phyloP scores from a whole-genome alignment of 257 asterid species.

The Henckelia pumila region DNA sequence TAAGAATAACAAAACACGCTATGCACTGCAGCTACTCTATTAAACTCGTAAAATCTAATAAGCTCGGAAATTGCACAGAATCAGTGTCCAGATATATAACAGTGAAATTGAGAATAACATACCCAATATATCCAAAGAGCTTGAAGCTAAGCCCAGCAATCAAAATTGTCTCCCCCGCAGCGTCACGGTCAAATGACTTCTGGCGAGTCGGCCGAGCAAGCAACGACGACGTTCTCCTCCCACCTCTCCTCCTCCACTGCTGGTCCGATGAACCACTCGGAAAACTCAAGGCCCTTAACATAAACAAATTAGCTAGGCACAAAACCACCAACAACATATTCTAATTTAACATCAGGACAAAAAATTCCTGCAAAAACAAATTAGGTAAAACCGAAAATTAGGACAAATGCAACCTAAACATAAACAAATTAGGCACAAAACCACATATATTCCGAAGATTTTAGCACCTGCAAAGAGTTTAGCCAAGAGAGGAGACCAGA shows the following conservation, averaged over 20 bases:
- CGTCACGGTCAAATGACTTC: slow-evolving; percentile 72
- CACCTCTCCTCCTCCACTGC: slow-evolving; percentile 44
- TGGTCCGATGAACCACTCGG: slow-evolving; percentile 30
- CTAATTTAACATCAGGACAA: too few relatives aligned
- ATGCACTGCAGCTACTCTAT: too few relatives aligned
- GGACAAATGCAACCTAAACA: too few relatives aligned
- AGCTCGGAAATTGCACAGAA: background rate
- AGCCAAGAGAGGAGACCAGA: too few relatives aligned
- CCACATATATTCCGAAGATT: too few relatives aligned
- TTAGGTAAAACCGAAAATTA: too few relatives aligned
- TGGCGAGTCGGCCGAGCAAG: slow-evolving; percentile 52
- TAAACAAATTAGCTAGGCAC: too few relatives aligned
- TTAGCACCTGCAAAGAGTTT: too few relatives aligned
- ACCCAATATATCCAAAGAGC: slow-evolving; percentile 94
- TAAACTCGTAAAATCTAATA: background rate
- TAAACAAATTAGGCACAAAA: too few relatives aligned
- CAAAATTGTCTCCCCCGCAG: slow-evolving; percentile 96
- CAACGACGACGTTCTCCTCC: slow-evolving; percentile 43
- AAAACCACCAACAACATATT: too few relatives aligned
- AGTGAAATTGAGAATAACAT: slow-evolving; percentile 5
- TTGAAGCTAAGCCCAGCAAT: slow-evolving; percentile 74
- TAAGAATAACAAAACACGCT: too few relatives aligned
- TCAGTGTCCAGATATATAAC: background rate
- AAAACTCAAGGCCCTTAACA: slow-evolving; percentile 39
- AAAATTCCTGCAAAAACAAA: too few relatives aligned